Evolutionary conservation across 2,329 filamentous ascomycete genomes (phyloP), one percentile per base, ranked within the genome.

Genomic region (Pestalotiopsis sp.): DNA sequence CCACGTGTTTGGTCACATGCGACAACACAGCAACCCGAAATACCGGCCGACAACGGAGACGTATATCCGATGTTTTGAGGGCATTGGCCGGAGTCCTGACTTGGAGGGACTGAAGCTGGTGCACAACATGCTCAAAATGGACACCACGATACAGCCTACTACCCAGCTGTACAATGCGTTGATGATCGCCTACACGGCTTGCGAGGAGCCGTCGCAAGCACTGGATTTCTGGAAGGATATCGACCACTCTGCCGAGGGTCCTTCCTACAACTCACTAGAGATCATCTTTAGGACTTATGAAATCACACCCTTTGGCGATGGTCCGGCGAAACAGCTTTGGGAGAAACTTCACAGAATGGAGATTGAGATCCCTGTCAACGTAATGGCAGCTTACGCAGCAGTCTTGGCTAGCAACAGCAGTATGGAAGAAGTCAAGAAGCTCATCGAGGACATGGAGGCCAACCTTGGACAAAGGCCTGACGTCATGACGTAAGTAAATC

Each of bases 81-180:
- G 94, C 2, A 87, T 97, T 27, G 91, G 91, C 3, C 79, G 80
- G n/a, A 80, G 81, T 57, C 84, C 85, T 9, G 90, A 92, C 73
- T 76, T 81, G 1, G 90, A 93, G 68, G 90, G 90, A 57, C 82
- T 98, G 23, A 88, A 90, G 69, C 88, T 92, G 70, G 88, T 97
- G 2, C 92, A 97, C 82, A 97, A 98, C 77, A 95, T 97, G 89
- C 86, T 98, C 73, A 98, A 97, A 82, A 91, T 98, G 79, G 96
- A 99, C 78, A 87, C 91, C n/a, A 88, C 89, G 57, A 86, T 98
- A 49, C 90, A 95, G 73, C 86, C 91, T 4, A 90, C 88, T 73
- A 98, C 95, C 0, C 85, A 84, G 67, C 84, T 98, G 2, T 89
- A 92, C 74, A 98, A 97, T 75, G 90, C 92, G 0, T 83, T 98